Evolutionary conservation across 805 yeast species (phyloP).

Genomic region (Saccharomyces kudriavzevii): DNA sequence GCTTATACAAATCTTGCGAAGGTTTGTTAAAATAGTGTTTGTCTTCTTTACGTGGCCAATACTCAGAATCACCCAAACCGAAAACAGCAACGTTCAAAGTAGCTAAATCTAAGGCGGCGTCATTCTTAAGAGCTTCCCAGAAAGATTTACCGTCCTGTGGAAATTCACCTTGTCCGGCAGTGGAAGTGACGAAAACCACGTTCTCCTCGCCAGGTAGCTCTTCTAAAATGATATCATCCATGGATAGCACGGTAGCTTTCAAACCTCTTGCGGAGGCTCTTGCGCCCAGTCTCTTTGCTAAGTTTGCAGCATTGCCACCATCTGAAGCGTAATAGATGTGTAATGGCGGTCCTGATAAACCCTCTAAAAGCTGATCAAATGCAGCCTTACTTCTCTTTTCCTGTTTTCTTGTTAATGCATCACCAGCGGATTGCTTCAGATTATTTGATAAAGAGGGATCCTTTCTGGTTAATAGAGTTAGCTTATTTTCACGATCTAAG

Average conservation of each 20-base stretch:
- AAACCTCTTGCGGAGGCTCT: constrained; percentile 74
- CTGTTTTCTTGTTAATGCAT: constrained; percentile 52
- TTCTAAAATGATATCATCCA: constrained; percentile 64
- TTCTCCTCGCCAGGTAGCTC: constrained; percentile 54
- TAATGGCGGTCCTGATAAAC: constrained; percentile 86
- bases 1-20: constrained; percentile 58
- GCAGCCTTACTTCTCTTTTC: constrained; percentile 67
- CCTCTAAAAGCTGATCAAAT: constrained; percentile 67
- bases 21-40: constrained; percentile 92
- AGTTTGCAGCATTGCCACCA: constrained; percentile 78
- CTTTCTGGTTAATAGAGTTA: constrained; percentile 63
- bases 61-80: constrained; percentile 88
- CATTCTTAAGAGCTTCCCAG: constrained; percentile 64
- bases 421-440: constrained; percentile 54
- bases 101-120: constrained; percentile 55
- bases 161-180: constrained; percentile 93
- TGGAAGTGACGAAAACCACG: constrained; percentile 74
- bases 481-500: constrained; percentile 81
- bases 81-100: constrained; percentile 64
- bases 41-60: constrained; percentile 98
- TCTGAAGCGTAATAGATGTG: constrained; percentile 84
- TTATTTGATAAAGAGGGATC: constrained; percentile 73
- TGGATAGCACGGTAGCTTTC: constrained; percentile 43
- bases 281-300: constrained; percentile 71
- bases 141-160: constrained; percentile 73